These are phyloP conservation scores for Phytophthora rubi DNA, from an alignment of 352 stramenopile genomes.

Conservation along the genomic window DNA sequence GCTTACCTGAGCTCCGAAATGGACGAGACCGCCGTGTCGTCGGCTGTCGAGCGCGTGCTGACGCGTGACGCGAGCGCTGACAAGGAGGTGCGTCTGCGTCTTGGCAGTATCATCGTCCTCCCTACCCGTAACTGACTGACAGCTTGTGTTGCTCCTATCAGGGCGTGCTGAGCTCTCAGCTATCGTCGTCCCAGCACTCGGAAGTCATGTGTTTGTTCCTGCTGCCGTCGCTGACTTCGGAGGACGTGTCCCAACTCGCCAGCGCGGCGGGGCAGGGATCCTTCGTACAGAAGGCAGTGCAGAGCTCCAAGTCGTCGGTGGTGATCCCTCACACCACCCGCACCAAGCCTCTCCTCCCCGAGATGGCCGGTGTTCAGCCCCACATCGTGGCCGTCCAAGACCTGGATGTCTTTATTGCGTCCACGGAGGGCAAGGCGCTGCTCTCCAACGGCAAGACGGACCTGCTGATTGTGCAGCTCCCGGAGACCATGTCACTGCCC, in stretches of 20 bases:
- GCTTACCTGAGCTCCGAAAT: constrained; percentile 57
- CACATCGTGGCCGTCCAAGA: constrained; percentile 32
- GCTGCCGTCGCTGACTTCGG: constrained; percentile 42
- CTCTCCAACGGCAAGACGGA: constrained; percentile 64
- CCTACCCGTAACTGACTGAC: neutral
- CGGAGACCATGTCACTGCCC: constrained; percentile 31
- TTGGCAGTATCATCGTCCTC: neutral
- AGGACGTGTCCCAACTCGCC: constrained; percentile 55
- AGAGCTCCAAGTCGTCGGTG: constrained; percentile 59
- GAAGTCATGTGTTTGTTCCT: constrained; percentile 75
- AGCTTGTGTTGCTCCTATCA: constrained; percentile 21
- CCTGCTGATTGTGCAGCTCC: constrained; percentile 68
- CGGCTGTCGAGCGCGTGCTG: constrained; percentile 38
- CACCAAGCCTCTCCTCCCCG: constrained; percentile 43
- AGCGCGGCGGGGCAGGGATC: constrained; percentile 23
- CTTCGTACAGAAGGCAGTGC: constrained; percentile 58
- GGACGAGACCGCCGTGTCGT: constrained; percentile 47
- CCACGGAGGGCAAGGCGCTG: constrained; percentile 35
- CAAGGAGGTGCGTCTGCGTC: constrained; percentile 39
- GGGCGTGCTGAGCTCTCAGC: constrained; percentile 46
- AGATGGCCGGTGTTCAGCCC: constrained; percentile 28
- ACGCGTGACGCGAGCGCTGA: constrained; percentile 38
- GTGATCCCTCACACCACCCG: constrained; percentile 81
- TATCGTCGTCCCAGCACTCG: constrained; percentile 16
- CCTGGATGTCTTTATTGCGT: constrained; percentile 44